Percentiles rank a stretch among this genome's conserved stretches.
Conservation (phyloP, 345 rosid genomes). For the Brassica nigra region DNA sequence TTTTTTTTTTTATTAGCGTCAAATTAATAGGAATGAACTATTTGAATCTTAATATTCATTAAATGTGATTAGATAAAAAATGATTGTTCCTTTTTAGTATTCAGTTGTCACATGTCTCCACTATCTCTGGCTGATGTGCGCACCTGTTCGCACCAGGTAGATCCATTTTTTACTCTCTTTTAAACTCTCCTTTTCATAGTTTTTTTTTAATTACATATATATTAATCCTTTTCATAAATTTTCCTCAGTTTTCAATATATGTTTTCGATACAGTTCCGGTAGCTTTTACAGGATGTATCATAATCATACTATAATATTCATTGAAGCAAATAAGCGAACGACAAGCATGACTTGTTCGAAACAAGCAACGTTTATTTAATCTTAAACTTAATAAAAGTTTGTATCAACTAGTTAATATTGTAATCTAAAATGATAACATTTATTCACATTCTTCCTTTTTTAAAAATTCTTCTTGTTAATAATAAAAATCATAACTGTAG, state of each 20-base stretch:
- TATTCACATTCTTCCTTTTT: too few species aligned
- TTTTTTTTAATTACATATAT: too few species aligned
- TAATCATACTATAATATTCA: neutral
- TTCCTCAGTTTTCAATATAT: too few species aligned
- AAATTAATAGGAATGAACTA: conserved; percentile 3
- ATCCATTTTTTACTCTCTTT: conserved; percentile 30
- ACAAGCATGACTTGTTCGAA: conserved; percentile 23
- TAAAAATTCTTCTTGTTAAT: neutral
- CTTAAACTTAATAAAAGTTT: neutral
- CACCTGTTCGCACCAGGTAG: conserved; percentile 47
- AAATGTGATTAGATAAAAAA: neutral
- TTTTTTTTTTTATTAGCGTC: neutral
- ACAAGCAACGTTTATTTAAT: conserved; percentile 24
- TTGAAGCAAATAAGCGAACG: conserved; percentile 2
- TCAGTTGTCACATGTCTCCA: conserved; percentile 37
- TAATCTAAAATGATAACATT: neutral
- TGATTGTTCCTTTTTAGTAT: conserved; percentile 1
- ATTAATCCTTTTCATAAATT: too few species aligned
- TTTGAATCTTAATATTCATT: conserved; percentile 27
- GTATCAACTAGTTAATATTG: neutral
- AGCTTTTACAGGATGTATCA: neutral
- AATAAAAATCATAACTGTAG: neutral
- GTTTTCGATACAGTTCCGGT: neutral
- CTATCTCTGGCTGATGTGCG: conserved; percentile 41
- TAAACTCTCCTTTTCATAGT: neutral